Evolutionary conservation across 208 protist species (phyloP), one percentile per base, ranked within the genome.

Genomic region (Trypanosoma mega): DNA sequence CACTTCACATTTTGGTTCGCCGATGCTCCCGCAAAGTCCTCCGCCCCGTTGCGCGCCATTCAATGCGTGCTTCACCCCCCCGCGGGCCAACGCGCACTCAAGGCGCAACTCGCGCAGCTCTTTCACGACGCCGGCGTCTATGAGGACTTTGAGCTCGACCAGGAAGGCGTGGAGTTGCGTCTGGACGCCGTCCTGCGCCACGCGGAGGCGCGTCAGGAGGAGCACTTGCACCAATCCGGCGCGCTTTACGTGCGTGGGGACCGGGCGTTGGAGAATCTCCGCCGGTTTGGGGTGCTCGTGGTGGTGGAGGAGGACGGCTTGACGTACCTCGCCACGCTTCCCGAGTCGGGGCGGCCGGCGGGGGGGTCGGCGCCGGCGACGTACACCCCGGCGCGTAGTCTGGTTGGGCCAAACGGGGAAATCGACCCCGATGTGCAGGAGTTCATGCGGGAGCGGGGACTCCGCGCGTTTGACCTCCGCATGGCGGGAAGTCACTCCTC

Each of bases 391-490:
- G 56, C 72, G 41, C 69, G 72, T 41, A 65, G 60, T 36, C 53
- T 68, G 21, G 76, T 90, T 34, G 82, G 86, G 21, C 86, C 86
- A 14, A 87, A 89, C 48, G 87, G 87, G 8, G 83, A 90, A 57
- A 74, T 94, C 26, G 83, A 91, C 55, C 62, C 73, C 1, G 82
- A 84, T 47, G 81, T 82, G 61, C 78, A 86, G 59, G 71, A 79
- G 26, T 94, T 78, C 57, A 84, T 94, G 78, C 62, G 64, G 8
- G 83, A 94, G 49, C 77, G 79, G 23, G 80, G 80, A 0, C 43
- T 94, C 39, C 75, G 79, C 16, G 74, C 81, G 18, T 91, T 94
- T 63, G 87, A 94, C 52, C 70, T 94, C 26, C 80, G 87, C 57
- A 90, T 94, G 84, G 78, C 78, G 2, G 87, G 87, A 36, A 83